Percentiles rank a stretch among this genome's conserved stretches.
phyloP scores from a whole-genome alignment of 2,329 filamentous ascomycete genomes.

The Mycosphaerelloides madeirae region DNA sequence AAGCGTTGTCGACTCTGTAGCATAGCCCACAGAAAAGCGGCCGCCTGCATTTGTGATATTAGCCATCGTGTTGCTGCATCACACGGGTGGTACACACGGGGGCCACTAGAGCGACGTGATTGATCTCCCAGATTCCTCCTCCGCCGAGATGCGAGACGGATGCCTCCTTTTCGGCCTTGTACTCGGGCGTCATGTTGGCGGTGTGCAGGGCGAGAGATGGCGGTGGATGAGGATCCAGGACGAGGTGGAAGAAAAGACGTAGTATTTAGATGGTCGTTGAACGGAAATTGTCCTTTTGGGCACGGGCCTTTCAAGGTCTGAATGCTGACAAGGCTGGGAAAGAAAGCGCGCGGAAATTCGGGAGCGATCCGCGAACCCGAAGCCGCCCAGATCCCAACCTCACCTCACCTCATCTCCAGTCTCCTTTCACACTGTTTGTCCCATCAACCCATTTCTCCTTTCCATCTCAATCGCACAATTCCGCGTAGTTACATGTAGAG shows the following conservation, averaged over 20 bases:
- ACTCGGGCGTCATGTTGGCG: constrained; percentile 46
- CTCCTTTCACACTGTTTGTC: no score
- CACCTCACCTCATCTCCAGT: no score
- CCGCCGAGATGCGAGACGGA: constrained; percentile 90
- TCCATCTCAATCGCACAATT: no score
- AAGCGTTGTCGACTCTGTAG: constrained; percentile 79
- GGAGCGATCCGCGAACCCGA: no score
- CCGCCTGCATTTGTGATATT: constrained; percentile 53
- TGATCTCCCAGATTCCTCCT: constrained; percentile 79
- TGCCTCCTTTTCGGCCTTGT: constrained; percentile 90
- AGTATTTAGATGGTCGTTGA: background rate
- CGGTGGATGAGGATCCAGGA: background rate
- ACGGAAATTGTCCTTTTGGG: background rate
- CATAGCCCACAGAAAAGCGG: constrained; percentile 80
- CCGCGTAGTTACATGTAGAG: no score
- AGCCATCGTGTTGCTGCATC: constrained; percentile 25
- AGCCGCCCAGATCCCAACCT: no score
- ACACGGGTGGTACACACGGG: constrained; percentile 56
- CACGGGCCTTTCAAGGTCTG: background rate
- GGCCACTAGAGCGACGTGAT: constrained; percentile 76
- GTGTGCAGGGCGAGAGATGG: background rate
- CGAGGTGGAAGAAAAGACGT: constrained; percentile 7
- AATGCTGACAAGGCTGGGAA: background rate
- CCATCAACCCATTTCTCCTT: no score
- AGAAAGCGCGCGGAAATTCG: background rate